A percentile compares a stretch with the other conserved stretches of the same genome.
phyloP scores from a whole-genome alignment of 225 moss, liverwort and hornwort genomes.

The Pleurozium schreberi region DNA sequence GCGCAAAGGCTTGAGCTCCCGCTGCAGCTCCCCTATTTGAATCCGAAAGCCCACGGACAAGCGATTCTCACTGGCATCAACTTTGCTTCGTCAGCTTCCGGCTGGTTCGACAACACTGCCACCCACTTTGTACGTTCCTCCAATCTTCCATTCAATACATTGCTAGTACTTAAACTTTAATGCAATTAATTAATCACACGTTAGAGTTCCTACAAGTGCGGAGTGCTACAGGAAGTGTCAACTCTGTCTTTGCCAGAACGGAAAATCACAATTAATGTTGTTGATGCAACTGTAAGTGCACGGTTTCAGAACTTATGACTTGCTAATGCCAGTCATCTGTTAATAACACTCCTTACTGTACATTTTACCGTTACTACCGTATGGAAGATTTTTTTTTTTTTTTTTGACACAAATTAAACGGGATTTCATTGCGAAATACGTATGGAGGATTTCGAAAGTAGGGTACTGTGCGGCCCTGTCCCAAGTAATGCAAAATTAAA shows the following conservation, averaged over 20 bases:
- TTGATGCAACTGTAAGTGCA: background rate
- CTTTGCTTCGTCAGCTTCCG: conserved; percentile 62
- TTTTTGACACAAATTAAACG: too few species aligned
- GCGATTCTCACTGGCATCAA: conserved; percentile 53
- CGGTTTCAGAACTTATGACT: background rate
- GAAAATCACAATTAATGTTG: too few species aligned
- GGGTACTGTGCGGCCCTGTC: background rate
- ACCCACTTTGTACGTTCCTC: conserved; percentile 22
- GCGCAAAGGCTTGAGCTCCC: conserved; percentile 45
- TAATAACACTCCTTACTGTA: background rate
- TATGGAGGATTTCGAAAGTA: too few species aligned
- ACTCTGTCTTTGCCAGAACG: background rate
- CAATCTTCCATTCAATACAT: background rate
- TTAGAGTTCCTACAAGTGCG: background rate
- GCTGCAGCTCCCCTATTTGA: conserved; percentile 38
- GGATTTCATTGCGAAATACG: too few species aligned
- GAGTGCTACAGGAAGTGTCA: background rate
- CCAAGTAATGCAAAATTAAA: background rate
- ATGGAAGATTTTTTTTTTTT: too few species aligned
- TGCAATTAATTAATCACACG: background rate
- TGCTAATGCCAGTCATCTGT: background rate
- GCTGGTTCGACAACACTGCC: conserved; percentile 46
- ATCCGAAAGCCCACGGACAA: conserved; percentile 35
- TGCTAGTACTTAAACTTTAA: background rate
- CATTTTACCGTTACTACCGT: background rate